Percentiles rank a stretch among this genome's conserved stretches.
phyloP scores from a whole-genome alignment of 1,284 basidiomycete species.

The Papiliotrema terrestris region DNA sequence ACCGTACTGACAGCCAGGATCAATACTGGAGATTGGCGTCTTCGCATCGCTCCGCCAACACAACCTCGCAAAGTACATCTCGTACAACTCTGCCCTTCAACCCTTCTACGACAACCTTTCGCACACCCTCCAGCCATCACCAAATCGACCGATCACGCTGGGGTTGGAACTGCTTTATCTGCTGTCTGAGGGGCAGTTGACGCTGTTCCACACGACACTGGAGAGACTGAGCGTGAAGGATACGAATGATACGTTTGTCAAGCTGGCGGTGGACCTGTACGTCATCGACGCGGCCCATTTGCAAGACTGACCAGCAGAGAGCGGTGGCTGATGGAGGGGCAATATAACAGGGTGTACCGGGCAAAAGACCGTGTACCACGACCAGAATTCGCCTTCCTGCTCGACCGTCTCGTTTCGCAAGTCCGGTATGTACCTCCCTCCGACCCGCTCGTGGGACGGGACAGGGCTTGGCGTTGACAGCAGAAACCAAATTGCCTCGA shows the following conservation, averaged over 20 bases:
- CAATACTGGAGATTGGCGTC: slow-evolving; percentile 92
- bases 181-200: slow-evolving; percentile 92
- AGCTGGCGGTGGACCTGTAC: slow-evolving; percentile 75
- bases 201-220: slow-evolving; percentile 98
- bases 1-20: slow-evolving; percentile 56
- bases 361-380: slow-evolving; percentile 70
- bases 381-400: slow-evolving; percentile 46
- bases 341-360: slow-evolving; percentile 97
- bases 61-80: slow-evolving; percentile 87
- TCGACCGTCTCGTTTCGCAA: slow-evolving; percentile 46
- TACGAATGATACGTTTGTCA: slow-evolving; percentile 71
- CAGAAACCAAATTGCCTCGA: slow-evolving; percentile 49
- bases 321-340: slow-evolving; percentile 97
- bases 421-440: slow-evolving; percentile 34
- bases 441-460: too few species aligned
- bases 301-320: slow-evolving; percentile 53
- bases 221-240: slow-evolving; percentile 73
- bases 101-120: slow-evolving; percentile 88
- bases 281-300: slow-evolving; percentile 10
- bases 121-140: slow-evolving; percentile 70
- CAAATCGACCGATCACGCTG: slow-evolving; percentile 80
- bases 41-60: slow-evolving; percentile 84
- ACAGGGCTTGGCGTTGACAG: too few species aligned
- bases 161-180: slow-evolving; percentile 92
- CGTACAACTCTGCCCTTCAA: slow-evolving; percentile 89